Percentiles rank a stretch among this genome's conserved stretches.
These are phyloP conservation scores for Theobroma cacao DNA, from an alignment of 345 rosid genomes.

Conservation along the genomic window DNA sequence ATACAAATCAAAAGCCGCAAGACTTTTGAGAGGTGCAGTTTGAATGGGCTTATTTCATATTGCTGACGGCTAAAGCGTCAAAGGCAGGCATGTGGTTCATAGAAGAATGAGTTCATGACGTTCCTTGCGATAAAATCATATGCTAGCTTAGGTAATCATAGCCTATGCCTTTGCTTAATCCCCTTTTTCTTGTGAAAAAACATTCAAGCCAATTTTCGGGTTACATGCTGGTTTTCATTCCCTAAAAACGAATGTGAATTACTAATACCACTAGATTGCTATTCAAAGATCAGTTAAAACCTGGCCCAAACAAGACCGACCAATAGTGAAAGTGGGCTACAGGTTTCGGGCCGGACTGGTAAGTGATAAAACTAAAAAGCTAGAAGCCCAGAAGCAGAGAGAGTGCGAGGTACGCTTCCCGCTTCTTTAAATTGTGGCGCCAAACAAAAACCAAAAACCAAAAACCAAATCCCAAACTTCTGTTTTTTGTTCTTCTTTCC, in stretches of 20 bases:
- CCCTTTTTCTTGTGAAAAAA: no score
- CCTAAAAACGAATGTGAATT: no score
- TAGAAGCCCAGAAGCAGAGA: neutral
- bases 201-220: no score
- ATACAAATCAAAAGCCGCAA: neutral
- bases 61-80: neutral
- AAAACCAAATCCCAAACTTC: neutral
- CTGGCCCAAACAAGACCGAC: no score
- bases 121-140: no score
- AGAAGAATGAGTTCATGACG: neutral
- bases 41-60: neutral
- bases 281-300: no score
- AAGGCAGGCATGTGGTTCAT: neutral
- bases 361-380: neutral
- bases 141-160: no score
- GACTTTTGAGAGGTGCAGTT: no score
- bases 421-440: slow-evolving; percentile 3
- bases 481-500: neutral
- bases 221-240: no score
- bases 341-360: neutral
- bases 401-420: neutral
- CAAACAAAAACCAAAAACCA: neutral
- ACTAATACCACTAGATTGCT: no score
- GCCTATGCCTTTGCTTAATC: no score
- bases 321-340: neutral